Base-by-base conservation (phyloP, 1,284 basidiomycete genomes). In the Ceratobasidium sp. region DNA sequence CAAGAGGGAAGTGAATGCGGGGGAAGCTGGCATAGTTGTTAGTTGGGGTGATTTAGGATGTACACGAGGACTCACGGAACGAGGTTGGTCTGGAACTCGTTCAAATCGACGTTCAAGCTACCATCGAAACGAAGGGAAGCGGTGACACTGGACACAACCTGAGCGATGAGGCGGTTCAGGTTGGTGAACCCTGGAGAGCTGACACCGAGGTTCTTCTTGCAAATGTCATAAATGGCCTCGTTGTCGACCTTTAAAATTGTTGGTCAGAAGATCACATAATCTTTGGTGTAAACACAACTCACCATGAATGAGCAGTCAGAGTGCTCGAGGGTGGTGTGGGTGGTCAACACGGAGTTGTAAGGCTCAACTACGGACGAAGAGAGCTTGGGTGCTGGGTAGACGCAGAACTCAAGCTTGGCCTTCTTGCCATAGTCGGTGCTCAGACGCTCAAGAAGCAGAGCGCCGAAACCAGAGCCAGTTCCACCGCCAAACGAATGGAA, bases 401-500 rank as follows among this genome's bases (percentile, higher is more conserved):
- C 95, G 78, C 94, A 94, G 85, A 99, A 98, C 83, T 98, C 97
- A 77, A 99, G 88, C 87, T 98, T 99, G 71, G 95, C 96, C 86
- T 99, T 99, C 84, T 98, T 99, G 82, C 97, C 97, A 79, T 98
- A 99, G 84, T 99, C 97, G 75, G 92, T 91, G 50, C 96, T 96
- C 74, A 99, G 89, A 75, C 94, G 90, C 84, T 99, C 97, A 76
- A 99, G 88, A 72, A 99, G 86, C 77, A 99, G 91, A 71, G 97
- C 96, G 81, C 97, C 97, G 81, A 99, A 98, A 79, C 97, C 97
- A 75, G 97, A 99, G 79, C 97, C 97, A 78, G 97, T 99, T 83
- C 97, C 97, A 82, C 97, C 97, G 80, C 97, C 97, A 80, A 99
- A 98, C 50, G 97, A 99, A 86, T 98, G 97, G 90, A 99, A 99